phyloP scores from a whole-genome alignment of 495 filamentous ascomycete genomes.

The Hypoxylon fuscum region DNA sequence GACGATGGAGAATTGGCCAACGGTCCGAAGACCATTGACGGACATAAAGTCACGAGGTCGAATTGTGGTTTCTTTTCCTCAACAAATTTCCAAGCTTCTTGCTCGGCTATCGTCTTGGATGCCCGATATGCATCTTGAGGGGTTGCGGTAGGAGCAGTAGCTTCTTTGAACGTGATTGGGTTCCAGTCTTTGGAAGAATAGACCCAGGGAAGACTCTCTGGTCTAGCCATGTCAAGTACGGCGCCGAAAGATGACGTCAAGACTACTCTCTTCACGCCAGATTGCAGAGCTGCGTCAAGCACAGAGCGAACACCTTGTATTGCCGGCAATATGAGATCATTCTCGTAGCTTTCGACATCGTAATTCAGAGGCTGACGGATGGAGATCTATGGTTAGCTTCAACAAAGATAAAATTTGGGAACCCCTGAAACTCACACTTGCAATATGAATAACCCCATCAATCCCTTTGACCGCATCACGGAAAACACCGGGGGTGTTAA shows the following conservation, averaged over 20 bases:
- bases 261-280: constrained; percentile 70
- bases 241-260: constrained; percentile 78
- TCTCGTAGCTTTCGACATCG: neutral
- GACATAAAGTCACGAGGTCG: constrained; percentile 36
- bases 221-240: constrained; percentile 54
- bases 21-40: constrained; percentile 11
- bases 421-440: neutral
- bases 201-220: constrained; percentile 20
- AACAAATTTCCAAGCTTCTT: constrained; percentile 60
- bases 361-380: neutral
- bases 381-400: neutral
- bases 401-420: neutral
- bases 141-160: constrained; percentile 53
- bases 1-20: neutral
- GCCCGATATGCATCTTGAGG: constrained; percentile 6
- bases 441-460: neutral
- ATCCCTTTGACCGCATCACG: neutral
- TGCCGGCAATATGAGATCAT: neutral
- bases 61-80: constrained; percentile 58
- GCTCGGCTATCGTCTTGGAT: constrained; percentile 60
- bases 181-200: constrained; percentile 76
- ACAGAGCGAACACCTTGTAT: neutral
- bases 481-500: neutral
- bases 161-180: constrained; percentile 72
- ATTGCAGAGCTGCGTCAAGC: neutral